Conservation (phyloP, 73 alveolate species). For the Uronychia setigera region DNA sequence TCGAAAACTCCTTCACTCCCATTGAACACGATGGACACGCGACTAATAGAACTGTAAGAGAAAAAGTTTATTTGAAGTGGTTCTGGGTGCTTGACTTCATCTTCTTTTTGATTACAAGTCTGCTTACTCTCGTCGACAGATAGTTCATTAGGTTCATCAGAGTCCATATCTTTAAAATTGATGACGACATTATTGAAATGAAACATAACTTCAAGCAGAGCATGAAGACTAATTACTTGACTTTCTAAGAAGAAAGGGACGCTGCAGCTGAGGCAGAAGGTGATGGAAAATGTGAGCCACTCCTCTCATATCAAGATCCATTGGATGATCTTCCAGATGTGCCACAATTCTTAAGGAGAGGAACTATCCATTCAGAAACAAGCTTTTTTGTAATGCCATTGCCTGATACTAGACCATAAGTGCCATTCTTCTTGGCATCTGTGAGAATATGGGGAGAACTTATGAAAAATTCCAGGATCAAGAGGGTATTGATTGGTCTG, state of each 20-base stretch:
- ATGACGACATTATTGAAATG: not conserved
- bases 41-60: not conserved
- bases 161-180: not conserved
- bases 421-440: not conserved
- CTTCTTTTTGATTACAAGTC: not conserved
- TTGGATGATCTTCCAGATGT: not conserved
- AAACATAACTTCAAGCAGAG: not conserved
- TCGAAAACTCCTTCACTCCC: not conserved
- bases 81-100: not conserved
- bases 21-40: not conserved
- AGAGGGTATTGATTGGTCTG: not conserved
- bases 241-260: not conserved
- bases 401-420: not conserved
- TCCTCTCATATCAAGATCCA: no score
- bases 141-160: not conserved
- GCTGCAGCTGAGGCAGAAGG: not conserved
- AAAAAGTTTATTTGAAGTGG: not conserved
- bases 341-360: not conserved
- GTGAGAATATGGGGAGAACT: not conserved
- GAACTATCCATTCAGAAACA: not conserved
- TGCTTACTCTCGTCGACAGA: not conserved
- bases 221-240: not conserved
- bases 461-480: no score
- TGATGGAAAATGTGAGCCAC: no score
- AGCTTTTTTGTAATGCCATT: not conserved